Evolutionary conservation across 2,329 filamentous ascomycete genomes (phyloP).

Genomic region (Sporothrix globosa): DNA sequence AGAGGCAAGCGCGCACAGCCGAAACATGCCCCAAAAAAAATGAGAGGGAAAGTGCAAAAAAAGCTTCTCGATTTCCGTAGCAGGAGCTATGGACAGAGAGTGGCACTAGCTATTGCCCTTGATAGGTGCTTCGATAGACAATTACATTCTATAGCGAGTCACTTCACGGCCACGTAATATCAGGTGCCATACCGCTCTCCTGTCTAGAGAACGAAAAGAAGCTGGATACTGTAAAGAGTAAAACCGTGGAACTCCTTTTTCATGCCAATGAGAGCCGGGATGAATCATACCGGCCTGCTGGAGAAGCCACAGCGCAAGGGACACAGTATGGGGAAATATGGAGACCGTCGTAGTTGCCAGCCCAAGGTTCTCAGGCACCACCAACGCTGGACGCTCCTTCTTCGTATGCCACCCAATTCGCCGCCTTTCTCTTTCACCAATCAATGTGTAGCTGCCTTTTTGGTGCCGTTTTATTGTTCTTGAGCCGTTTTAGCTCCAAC

Average conservation of each 20-base stretch:
- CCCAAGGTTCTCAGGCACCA: neutral
- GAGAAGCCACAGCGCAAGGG: neutral
- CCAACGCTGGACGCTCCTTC: constrained; percentile 2
- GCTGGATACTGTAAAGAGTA: neutral
- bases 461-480: constrained; percentile 4
- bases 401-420: constrained; percentile 24
- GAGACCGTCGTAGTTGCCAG: neutral
- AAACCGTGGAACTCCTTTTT: neutral
- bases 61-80: neutral
- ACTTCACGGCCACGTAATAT: neutral
- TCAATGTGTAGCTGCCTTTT: constrained; percentile 26
- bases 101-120: neutral
- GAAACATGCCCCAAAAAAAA: too few relatives aligned
- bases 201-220: neutral
- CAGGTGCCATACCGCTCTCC: neutral
- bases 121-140: constrained; percentile 1
- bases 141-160: constrained; percentile 4
- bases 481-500: constrained; percentile 15
- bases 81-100: constrained; percentile 8
- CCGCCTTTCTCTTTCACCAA: constrained; percentile 19
- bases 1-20: constrained; percentile 9
- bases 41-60: neutral
- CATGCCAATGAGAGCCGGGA: neutral
- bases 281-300: constrained; percentile 14
- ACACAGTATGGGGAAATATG: neutral